Evolutionary conservation across 2,329 filamentous ascomycete genomes (phyloP).

Genomic region (Aspergillus flavus): DNA sequence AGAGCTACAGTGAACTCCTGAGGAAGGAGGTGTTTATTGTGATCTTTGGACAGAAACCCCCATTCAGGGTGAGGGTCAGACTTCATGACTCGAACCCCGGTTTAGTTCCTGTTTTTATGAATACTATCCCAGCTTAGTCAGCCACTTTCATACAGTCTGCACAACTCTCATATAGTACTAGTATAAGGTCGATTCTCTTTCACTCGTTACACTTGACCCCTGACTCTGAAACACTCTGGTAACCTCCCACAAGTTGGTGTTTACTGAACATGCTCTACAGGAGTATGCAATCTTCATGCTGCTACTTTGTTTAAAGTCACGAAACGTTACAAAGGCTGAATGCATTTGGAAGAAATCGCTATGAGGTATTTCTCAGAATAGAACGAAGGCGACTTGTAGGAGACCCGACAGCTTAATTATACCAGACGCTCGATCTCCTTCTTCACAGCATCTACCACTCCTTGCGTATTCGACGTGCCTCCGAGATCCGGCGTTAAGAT

Average conservation of each 20-base stretch:
- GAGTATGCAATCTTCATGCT: not conserved
- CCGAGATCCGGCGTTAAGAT: constrained; percentile 63
- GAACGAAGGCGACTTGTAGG: not conserved
- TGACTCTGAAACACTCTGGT: too few relatives aligned
- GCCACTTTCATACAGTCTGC: not conserved
- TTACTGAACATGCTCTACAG: too few relatives aligned
- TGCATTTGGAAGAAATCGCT: not conserved
- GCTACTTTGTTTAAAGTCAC: not conserved
- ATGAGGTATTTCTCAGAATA: not conserved
- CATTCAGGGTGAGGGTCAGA: not conserved
- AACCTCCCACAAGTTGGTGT: too few relatives aligned
- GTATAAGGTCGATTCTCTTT: too few relatives aligned
- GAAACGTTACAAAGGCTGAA: not conserved
- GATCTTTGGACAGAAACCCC: not conserved
- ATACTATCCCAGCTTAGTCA: not conserved
- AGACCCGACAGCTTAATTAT: not conserved
- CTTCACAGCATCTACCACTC: constrained; percentile 60
- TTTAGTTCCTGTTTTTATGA: constrained; percentile 1
- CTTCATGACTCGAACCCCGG: not conserved
- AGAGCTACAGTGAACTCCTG: not conserved
- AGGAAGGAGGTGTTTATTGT: not conserved
- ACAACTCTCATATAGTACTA: too few relatives aligned
- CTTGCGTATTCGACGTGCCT: constrained; percentile 57
- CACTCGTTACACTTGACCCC: too few relatives aligned
- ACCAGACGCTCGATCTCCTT: constrained; percentile 47